phyloP scores from a whole-genome alignment of 306 rosid species.

The Vachellia collinsii region DNA sequence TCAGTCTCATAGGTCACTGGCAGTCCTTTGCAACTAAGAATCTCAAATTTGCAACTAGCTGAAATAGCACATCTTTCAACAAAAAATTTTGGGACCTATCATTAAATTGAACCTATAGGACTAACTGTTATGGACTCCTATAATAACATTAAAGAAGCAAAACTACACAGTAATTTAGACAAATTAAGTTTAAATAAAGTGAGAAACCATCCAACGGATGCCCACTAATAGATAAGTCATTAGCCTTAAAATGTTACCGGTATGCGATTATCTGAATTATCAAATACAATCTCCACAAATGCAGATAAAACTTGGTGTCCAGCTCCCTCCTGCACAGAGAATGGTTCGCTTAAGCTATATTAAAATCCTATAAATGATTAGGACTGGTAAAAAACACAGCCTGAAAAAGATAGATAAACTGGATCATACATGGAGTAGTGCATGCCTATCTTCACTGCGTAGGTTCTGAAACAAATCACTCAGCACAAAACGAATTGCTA shows the following conservation, averaged over 20 bases:
- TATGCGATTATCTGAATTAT: constrained; percentile 91
- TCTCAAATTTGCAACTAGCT: background rate
- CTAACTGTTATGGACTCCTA: background rate
- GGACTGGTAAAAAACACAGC: background rate
- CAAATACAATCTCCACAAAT: constrained; percentile 97
- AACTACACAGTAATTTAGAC: background rate
- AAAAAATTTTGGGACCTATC: background rate
- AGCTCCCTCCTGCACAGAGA: constrained; percentile 82
- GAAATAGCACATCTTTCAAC: background rate
- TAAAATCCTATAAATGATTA: constrained; percentile 26
- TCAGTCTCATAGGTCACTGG: no score
- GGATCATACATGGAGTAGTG: constrained; percentile 85
- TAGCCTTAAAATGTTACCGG: constrained; percentile 65
- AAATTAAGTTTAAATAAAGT: background rate
- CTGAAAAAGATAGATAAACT: constrained; percentile 10
- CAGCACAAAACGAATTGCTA: constrained; percentile 92
- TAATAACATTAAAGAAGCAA: constrained; percentile 9
- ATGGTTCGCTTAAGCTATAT: constrained; percentile 22
- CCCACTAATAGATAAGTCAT: constrained; percentile 13
- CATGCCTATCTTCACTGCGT: constrained; percentile 84
- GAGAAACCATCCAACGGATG: constrained; percentile 12
- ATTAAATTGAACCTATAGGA: background rate
- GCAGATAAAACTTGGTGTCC: constrained; percentile 91
- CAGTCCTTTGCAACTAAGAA: background rate
- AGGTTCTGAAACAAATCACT: constrained; percentile 91